phyloP scores from a whole-genome alignment of 116 monocot genomes.

The Cymodocea nodosa region DNA sequence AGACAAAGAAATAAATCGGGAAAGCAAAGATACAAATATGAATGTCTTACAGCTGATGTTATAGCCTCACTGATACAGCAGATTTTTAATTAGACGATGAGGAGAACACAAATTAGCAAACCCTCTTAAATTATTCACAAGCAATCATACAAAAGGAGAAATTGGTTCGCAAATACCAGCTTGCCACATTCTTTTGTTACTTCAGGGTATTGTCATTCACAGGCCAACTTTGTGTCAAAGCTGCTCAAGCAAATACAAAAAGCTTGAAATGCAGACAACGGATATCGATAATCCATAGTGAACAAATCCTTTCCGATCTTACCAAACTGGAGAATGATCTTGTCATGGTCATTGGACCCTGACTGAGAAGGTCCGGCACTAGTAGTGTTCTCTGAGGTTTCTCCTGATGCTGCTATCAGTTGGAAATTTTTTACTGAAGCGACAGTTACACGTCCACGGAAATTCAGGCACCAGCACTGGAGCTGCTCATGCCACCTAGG shows the following conservation, averaged over 20 bases:
- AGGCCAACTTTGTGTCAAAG: constrained; percentile 23
- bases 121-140: too few species aligned
- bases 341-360: constrained; percentile 11
- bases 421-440: constrained; percentile 34
- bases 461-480: constrained; percentile 30
- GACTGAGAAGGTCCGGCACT: constrained; percentile 3
- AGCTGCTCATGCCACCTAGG: constrained; percentile 32
- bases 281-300: constrained; percentile 25
- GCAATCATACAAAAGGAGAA: too few species aligned
- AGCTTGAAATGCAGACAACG: constrained; percentile 27
- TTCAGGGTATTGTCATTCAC: constrained; percentile 9
- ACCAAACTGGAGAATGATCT: constrained; percentile 27
- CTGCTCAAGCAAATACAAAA: constrained; percentile 25
- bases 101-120: too few species aligned
- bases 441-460: constrained; percentile 25
- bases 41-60: too few species aligned
- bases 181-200: too few species aligned
- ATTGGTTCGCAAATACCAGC: too few species aligned
- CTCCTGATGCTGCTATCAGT: constrained; percentile 12
- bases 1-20: too few species aligned
- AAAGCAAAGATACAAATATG: too few species aligned
- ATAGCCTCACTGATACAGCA: too few species aligned
- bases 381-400: not conserved
- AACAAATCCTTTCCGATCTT: constrained; percentile 26
- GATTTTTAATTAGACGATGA: too few species aligned